phyloP scores from a whole-genome alignment of 1,284 basidiomycete genomes.

The Fomitiporia mediterranea region DNA sequence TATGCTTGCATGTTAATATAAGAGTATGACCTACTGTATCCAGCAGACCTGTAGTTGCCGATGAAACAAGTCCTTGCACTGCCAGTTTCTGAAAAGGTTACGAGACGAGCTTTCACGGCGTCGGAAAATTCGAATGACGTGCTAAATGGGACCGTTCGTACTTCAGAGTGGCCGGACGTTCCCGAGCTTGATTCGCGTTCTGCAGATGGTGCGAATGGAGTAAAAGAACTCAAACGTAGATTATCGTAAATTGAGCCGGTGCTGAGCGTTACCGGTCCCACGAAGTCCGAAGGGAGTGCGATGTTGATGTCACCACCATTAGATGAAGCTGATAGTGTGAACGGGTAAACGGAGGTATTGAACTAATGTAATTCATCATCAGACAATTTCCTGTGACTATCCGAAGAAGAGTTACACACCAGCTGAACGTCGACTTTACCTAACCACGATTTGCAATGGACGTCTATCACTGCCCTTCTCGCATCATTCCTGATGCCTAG shows the following conservation, averaged over 20 bases:
- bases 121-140: not conserved
- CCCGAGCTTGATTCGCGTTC: not conserved
- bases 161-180: not conserved
- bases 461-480: not conserved
- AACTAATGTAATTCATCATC: not conserved
- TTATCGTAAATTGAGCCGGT: slow-evolving; percentile 1
- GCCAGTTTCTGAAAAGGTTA: slow-evolving; percentile 12
- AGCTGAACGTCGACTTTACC: not conserved
- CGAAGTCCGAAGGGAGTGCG: slow-evolving; percentile 12
- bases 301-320: slow-evolving; percentile 8
- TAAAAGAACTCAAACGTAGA: not conserved
- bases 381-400: not conserved
- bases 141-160: not conserved
- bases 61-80: slow-evolving; percentile 9
- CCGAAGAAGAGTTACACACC: not conserved
- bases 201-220: not conserved
- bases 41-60: not conserved
- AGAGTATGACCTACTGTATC: not conserved
- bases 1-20: too few relatives aligned
- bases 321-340: not conserved
- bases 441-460: not conserved
- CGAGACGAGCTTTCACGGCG: not conserved
- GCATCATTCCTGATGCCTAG: too few relatives aligned
- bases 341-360: not conserved
- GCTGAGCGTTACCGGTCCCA: slow-evolving; percentile 6